Evolutionary conservation across 805 yeast genomes (phyloP).

Genomic region (Saturnispora galanensis): DNA sequence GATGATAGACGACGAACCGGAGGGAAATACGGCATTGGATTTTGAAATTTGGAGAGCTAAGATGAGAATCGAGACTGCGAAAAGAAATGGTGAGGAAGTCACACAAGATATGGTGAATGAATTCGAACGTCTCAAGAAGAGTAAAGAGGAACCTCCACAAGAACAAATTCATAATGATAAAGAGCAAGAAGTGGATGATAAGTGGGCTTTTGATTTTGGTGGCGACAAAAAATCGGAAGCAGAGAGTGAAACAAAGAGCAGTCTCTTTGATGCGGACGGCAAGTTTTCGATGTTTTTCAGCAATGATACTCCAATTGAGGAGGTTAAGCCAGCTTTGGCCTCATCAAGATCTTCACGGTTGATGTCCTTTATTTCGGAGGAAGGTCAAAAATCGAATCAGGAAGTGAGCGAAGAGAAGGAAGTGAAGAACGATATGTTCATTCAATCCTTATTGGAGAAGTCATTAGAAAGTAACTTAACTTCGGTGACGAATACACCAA

Average conservation of each 20-base stretch:
- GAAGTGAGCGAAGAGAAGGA: neutral
- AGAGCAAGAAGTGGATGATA: conserved; percentile 2
- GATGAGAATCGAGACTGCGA: conserved; percentile 42
- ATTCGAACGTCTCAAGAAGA: neutral
- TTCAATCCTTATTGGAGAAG: conserved; percentile 37
- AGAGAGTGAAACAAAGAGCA: neutral
- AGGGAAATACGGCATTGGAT: conserved; percentile 46
- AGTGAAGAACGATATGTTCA: conserved; percentile 31
- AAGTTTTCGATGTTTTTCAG: conserved; percentile 23
- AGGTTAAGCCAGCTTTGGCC: conserved; percentile 23
- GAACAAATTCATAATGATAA: conserved; percentile 1
- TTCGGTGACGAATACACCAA: neutral
- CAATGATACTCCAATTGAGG: conserved; percentile 20
- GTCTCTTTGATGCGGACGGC: conserved; percentile 13
- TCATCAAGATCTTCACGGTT: conserved; percentile 15
- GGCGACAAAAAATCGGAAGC: conserved; percentile 6
- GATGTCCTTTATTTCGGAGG: conserved; percentile 12
- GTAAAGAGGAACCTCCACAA: neutral
- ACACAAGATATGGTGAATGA: conserved; percentile 14
- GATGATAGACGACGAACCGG: conserved; percentile 29
- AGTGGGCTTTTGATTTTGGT: conserved; percentile 10
- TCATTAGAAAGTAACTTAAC: conserved; percentile 6
- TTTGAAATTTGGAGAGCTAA: conserved; percentile 50
- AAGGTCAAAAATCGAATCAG: neutral
- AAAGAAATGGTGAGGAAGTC: conserved; percentile 34